Conservation (phyloP, 805 yeast species). For the Myxozyma kluyveri region DNA sequence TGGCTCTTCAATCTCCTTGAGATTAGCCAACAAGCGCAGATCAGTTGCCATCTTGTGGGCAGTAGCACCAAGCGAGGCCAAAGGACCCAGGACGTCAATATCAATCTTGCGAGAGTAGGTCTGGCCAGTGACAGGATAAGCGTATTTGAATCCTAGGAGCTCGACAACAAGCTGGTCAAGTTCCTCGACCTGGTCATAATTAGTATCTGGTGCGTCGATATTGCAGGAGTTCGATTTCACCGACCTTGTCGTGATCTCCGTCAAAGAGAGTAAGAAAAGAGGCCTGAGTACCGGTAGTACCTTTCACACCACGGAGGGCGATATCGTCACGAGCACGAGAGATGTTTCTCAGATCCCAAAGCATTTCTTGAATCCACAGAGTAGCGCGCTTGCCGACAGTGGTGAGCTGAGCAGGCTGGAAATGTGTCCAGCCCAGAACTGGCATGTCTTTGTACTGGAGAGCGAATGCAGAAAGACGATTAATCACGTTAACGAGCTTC, state of each 20-base stretch:
- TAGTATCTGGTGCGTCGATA: neutral
- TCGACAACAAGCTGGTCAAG: conserved; percentile 90
- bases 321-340: conserved; percentile 93
- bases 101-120: conserved; percentile 98
- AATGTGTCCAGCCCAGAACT: conserved; percentile 98
- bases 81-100: conserved; percentile 87
- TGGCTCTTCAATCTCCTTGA: conserved; percentile 97
- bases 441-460: conserved; percentile 91
- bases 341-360: conserved; percentile 97
- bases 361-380: conserved; percentile 93
- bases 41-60: conserved; percentile 98
- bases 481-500: conserved; percentile 91
- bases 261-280: conserved; percentile 93
- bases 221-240: neutral
- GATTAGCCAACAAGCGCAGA: conserved; percentile 88
- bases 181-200: conserved; percentile 58
- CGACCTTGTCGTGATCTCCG: conserved; percentile 82
- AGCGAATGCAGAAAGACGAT: conserved; percentile 85
- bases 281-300: conserved; percentile 98
- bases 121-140: conserved; percentile 97
- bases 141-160: conserved; percentile 87
- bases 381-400: conserved; percentile 98
- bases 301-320: conserved; percentile 97
- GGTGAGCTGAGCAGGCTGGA: conserved; percentile 98
- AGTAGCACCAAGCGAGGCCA: conserved; percentile 91